Evolutionary conservation across 1,284 basidiomycete species (phyloP), one percentile per base, ranked within the genome.

Genomic region (Wolfiporia cocos): DNA sequence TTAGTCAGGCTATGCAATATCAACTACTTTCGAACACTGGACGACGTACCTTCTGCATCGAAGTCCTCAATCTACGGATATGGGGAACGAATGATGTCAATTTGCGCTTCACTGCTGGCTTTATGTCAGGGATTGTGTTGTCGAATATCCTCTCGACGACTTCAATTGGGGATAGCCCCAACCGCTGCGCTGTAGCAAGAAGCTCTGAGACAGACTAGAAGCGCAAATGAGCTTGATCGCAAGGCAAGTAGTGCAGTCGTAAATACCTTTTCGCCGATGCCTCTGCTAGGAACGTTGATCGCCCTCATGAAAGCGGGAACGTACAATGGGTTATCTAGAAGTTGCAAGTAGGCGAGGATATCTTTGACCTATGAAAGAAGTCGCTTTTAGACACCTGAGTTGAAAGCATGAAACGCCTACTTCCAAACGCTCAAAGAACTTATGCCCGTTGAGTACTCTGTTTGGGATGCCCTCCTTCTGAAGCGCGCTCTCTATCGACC

Each of bases 381-480:
- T 15, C 6, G 22, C 7, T 3, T n/a, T 31, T 10, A 5, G 32
- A 26, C 9, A 37, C 36, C 26, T 5, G 10, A n/a, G 10, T 12
- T 6, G 21, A 31, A 22, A 22, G 14, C 12, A 21, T n/a, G 28
- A 30, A 30, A 29, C 17, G 31, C 39, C 7, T 26, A 79, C 81
- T 69, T 90, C 88, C 50, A 77, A 62, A 6, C 91, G 81, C 49
- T 93, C 88, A 55, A 93, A 94, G 73, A 93, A 93, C 59, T 85
- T 88, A 59, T 86, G 81, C 0, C 90, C 90, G 12, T 81, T 85
- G 7, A 95, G 71, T 39, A 95, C 75, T 35, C 81, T 68, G 53
- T 76, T 81, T 0, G 91, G 90, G 34, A 96, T 87, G 22, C 80
- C 75, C 49, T 82, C 79, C 46, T 78, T 81, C 58, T 91, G 87